phyloP scores from a whole-genome alignment of 2,329 filamentous ascomycete species.

The Fusarium sp. region DNA sequence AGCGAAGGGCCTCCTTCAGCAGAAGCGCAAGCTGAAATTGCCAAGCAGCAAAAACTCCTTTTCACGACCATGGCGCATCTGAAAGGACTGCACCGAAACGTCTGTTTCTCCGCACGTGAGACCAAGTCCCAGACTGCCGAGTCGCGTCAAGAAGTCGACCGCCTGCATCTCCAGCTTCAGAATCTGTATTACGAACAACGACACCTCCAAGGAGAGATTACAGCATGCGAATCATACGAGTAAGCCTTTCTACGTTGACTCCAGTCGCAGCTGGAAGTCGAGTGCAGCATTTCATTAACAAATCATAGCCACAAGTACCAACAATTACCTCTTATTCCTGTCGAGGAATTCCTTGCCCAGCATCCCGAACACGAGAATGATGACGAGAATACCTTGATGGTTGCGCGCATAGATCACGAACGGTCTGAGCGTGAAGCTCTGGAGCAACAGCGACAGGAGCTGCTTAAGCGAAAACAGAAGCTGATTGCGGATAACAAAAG shows the following conservation, averaged over 20 bases:
- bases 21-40: conserved; percentile 67
- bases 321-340: conserved; percentile 83
- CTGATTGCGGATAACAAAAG: conserved; percentile 82
- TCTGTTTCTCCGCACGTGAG: conserved; percentile 81
- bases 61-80: conserved; percentile 82
- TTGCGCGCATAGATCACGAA: conserved; percentile 91
- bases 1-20: conserved; percentile 54
- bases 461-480: conserved; percentile 73
- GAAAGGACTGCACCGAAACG: conserved; percentile 83
- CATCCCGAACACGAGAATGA: conserved; percentile 79
- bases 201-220: conserved; percentile 89
- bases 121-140: conserved; percentile 90
- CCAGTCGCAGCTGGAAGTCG: neutral
- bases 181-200: conserved; percentile 97
- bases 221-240: conserved; percentile 91
- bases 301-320: conserved; percentile 82
- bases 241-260: conserved; percentile 59
- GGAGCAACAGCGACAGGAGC: conserved; percentile 83
- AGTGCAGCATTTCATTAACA: conserved; percentile 9
- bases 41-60: conserved; percentile 82
- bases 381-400: conserved; percentile 85
- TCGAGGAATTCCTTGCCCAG: conserved; percentile 80
- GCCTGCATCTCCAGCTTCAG: conserved; percentile 89
- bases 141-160: conserved; percentile 89
- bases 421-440: conserved; percentile 83